Evolutionary conservation across 176 grass and related monocot genomes (phyloP), one percentile per base, ranked within the genome.

Genomic region (Rhynchospora pubera): DNA sequence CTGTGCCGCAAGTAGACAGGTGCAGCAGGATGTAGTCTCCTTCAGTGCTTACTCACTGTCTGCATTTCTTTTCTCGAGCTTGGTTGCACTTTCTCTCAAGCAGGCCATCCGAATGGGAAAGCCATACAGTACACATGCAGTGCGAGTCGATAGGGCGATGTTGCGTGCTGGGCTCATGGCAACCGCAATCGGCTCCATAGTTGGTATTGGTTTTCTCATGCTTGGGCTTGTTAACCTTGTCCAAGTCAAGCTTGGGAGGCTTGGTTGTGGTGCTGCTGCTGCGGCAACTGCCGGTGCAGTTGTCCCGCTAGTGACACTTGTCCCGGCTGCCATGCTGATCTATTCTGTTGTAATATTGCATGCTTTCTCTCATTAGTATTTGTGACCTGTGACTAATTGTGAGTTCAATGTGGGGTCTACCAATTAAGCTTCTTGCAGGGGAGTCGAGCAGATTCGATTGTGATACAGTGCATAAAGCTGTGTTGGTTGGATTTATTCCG

Each of bases 181-280:
- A 9, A 85, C 79, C 1, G 87, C 87, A 1, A 47, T 83, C 1
- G 70, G 84, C 0, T 89, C 87, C 84, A 19, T 89, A n/a, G 28
- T 69, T 46, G 87, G 87, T 12, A 68, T 73, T 21, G 88, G 79
- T n/a, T 86, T 89, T 59, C 88, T 89, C 44, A 89, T 83, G 78
- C 80, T 89, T 1, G 56, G 28, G 3, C 72, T 89, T 12, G 79
- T 89, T 58, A 89, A 89, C 79, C 21, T 89, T 5, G 84, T 89
- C 43, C 88, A 89, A 44, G 19, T 86, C 72, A 89, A 86, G 73
- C 88, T 89, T n/a, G 84, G 88, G 39, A 83, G 88, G 79, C 84
- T 89, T 23, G 84, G 70, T 7, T 89, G 88, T 51, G 84, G 84
- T 11, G 79, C 23, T 57, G 39, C 30, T 56, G 68, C 82, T 15